Base-by-base conservation (phyloP, 768 basidiomycete species). In the Lentinula boryana region DNA sequence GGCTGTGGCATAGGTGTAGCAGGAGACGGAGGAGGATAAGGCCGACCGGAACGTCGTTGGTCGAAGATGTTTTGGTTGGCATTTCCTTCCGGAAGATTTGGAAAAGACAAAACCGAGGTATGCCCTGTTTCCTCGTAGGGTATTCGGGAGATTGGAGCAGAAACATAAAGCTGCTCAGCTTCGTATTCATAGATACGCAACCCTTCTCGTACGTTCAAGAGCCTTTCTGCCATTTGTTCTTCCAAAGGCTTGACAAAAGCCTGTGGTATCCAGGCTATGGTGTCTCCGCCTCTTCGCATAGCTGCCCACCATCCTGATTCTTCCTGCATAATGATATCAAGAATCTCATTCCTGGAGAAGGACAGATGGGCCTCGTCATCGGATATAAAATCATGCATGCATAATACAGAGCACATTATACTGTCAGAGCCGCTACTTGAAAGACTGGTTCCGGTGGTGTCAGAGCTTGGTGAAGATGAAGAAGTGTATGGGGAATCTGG, bases 271-370 rank as follows among this genome's bases (percentile, higher is more conserved):
- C 91, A 92, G 50, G 90, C 88, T 35, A 89, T 77, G 36, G 72
- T 69, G 53, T 79, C 74, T 12, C 80, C 80, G 40, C 76, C 76
- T 10, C 72, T 72, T 23, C 83, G 77, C 72, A 88, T 80, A 18
- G 89, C 91, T 18, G 87, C 89, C 88, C 89, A 92, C 90, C 89
- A 92, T 9, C 91, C 90, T 1, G 85, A 82, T 12, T 80, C 77
- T 70, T 91, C 88, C 70, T 82, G 78, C 70, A 84, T 84, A 49
- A 92, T 76, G 56, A 92, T 75, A 23, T 83, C 80, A 32, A 93
- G 72, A 21, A 91, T 80, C 63, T 91, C 89, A 63, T 84, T 82
- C 72, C 82, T 81, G 43, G 71, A 72, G 70, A 92, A 90, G 3
- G 81, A 73, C 16, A 91, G 76, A 60, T 86, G 84, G 65, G 79